Conservation (phyloP, 208 protist genomes). For the Acanthamoeba triangularis region DNA sequence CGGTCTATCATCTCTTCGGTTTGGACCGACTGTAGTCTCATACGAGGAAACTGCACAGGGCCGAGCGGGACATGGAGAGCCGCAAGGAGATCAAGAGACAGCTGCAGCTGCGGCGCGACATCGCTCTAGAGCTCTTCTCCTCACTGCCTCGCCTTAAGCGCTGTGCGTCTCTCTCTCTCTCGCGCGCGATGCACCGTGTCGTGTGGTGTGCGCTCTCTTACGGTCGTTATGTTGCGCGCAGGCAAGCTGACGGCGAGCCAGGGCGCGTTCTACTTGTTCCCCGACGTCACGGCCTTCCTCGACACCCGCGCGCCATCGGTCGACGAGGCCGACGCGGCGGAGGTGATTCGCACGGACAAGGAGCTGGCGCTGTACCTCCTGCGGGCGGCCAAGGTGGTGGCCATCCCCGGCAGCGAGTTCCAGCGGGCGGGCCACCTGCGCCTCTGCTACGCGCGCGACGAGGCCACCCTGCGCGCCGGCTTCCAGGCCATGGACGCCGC, state of each 20-base stretch:
- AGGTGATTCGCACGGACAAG: not conserved
- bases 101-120: not conserved
- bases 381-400: not conserved
- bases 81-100: not conserved
- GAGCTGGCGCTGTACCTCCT: slow-evolving; percentile 8
- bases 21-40: not conserved
- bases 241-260: not conserved
- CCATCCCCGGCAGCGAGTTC: slow-evolving; percentile 22
- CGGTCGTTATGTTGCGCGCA: not conserved
- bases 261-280: slow-evolving; percentile 42
- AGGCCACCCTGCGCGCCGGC: slow-evolving; percentile 14
- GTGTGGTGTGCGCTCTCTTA: not conserved
- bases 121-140: not conserved
- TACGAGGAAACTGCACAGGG: not conserved
- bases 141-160: not conserved
- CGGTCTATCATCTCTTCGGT: not conserved
- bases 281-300: slow-evolving; percentile 34
- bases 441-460: slow-evolving; percentile 25
- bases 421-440: slow-evolving; percentile 33
- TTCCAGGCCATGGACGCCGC: slow-evolving; percentile 20
- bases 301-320: not conserved
- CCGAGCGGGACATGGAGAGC: not conserved
- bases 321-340: not conserved
- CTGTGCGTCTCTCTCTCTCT: not conserved
- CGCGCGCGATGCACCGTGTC: no score